Evolutionary conservation across 2,329 filamentous ascomycete species (phyloP).

Genomic region (Colletotrichum sp.): DNA sequence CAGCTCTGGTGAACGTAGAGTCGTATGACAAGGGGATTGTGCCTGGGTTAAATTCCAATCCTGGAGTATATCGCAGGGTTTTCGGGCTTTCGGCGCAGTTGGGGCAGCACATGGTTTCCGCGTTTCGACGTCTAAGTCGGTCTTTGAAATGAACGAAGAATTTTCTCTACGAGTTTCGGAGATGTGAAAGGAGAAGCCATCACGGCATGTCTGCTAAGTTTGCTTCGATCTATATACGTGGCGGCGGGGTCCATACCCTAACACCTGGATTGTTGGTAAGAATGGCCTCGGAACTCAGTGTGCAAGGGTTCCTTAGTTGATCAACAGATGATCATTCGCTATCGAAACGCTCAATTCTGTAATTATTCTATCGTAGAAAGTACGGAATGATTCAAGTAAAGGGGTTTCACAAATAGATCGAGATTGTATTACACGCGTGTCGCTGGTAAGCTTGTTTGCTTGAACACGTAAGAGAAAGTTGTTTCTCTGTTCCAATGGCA

Average conservation of each 20-base stretch:
- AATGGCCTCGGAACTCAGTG: too few species aligned
- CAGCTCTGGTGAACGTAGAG: background rate
- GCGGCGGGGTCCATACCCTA: too few species aligned
- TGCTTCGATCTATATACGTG: background rate
- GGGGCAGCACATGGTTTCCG: background rate
- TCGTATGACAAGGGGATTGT: background rate
- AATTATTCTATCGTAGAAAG: too few species aligned
- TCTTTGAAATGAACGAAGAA: background rate
- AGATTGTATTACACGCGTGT: background rate
- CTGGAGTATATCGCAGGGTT: background rate
- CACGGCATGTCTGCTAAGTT: background rate
- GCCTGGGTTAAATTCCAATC: background rate
- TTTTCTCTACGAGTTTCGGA: background rate
- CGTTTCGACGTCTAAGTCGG: background rate
- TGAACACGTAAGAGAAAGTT: too few species aligned
- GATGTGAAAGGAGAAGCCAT: background rate
- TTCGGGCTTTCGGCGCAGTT: background rate
- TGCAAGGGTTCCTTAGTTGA: too few species aligned
- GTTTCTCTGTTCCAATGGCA: too few species aligned
- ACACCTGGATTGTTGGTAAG: too few species aligned
- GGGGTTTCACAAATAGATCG: background rate
- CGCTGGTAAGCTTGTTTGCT: too few species aligned
- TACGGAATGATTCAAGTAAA: background rate
- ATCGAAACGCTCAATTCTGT: too few species aligned
- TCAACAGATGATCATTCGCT: too few species aligned